Base-by-base conservation (phyloP, 352 stramenopile genomes). In the Elongisporangium anandrum region DNA sequence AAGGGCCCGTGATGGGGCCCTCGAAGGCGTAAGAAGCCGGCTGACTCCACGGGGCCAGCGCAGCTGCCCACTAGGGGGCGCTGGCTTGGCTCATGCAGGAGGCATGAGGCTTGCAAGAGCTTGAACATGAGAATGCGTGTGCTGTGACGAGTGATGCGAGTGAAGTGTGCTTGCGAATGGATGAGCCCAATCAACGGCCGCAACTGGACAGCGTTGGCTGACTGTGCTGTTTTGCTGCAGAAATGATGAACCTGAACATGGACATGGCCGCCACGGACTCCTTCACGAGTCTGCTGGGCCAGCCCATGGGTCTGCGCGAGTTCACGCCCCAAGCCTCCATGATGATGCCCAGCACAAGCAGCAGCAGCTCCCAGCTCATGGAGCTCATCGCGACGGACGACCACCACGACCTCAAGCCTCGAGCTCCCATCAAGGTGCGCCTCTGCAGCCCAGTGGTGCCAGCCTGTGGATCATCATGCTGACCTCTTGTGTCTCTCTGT, bases 211-310 rank as follows among this genome's bases (percentile, higher is more conserved):
- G 29, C 9, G 29, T 41, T 41, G 29, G 29, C 29, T 41, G 5
- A 41, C 29, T 41, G 29, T 41, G 9, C 56, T 69, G 57, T 64
- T 23, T 72, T 39, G 23, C 57, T 65, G 39, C 52, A 57, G 70
- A 74, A 63, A 74, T 56, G 51, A 74, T 77, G 69, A 77, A 77
- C 66, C 56, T 74, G 59, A 68, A 77, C 54, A 69, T 77, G 69
- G 66, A 77, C 55, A 63, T 45, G 57, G 23, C 60, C 9, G 70
- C 56, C 39, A n/a, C 49, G 17, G 24, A 17, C 20, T 38, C 49
- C 60, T 77, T 77, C 48, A 64, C 53, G 15, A 74, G 56, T 34
- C 49, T 77, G 60, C 55, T 77, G 63, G 66, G 73, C 1, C 45
- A 61, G 39, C 22, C 69, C 12, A 63, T 23, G 47, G 29, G 29